Conservation (phyloP, 78 protist species). For the Dictyostelium firmibasis region DNA sequence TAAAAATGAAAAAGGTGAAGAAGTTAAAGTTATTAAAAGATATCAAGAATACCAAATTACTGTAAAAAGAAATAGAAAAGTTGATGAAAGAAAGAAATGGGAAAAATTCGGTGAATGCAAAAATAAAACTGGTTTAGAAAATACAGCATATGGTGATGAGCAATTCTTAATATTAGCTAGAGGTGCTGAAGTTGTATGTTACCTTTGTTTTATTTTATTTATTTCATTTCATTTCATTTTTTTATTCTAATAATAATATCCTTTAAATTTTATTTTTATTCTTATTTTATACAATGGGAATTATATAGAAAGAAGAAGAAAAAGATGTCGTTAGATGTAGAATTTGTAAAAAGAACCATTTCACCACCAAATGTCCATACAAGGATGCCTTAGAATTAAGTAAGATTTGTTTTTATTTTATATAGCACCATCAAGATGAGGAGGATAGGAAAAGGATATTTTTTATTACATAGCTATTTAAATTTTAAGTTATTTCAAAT, state of each 20-base stretch:
- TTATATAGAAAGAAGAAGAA: conserved; percentile 37
- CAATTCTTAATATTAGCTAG: conserved; percentile 48
- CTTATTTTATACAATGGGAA: not conserved
- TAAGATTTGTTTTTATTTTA: not conserved
- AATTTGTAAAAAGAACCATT: conserved; percentile 70
- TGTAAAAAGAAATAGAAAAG: conserved; percentile 53
- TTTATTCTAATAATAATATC: not conserved
- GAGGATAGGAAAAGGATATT: not conserved
- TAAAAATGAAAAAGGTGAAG: conserved; percentile 75
- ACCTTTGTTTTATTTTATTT: not conserved
- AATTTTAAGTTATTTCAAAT: no score
- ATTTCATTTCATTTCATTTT: no score
- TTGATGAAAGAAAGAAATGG: conserved; percentile 70
- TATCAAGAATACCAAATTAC: conserved; percentile 52
- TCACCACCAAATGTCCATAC: conserved; percentile 74
- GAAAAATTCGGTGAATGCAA: conserved; percentile 52
- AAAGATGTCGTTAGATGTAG: conserved; percentile 64
- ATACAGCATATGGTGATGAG: conserved; percentile 77
- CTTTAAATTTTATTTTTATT: not conserved
- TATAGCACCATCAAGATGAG: not conserved
- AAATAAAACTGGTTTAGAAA: not conserved
- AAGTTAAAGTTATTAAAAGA: conserved; percentile 52
- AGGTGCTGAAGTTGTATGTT: conserved; percentile 7
- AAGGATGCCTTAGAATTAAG: conserved; percentile 54
- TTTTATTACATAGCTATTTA: no score